These are phyloP conservation scores for Nicotiana rustica DNA, from an alignment of 305 asterid species.

Conservation along the genomic window DNA sequence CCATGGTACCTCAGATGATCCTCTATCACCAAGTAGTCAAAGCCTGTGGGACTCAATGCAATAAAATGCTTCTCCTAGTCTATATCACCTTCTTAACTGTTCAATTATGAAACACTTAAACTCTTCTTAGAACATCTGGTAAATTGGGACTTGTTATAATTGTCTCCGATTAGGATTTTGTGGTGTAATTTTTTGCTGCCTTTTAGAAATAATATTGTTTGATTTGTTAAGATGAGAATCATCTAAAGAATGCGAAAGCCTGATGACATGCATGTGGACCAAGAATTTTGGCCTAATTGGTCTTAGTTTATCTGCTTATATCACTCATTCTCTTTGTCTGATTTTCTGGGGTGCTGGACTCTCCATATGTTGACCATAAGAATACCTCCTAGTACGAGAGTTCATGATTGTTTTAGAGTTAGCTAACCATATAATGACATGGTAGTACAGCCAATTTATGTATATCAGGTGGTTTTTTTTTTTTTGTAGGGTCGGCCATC, in stretches of 20 bases:
- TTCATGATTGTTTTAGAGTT: conserved; percentile 16
- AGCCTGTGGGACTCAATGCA: not conserved
- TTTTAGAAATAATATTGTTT: not conserved
- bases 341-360: not conserved
- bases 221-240: not conserved
- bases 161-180: conserved; percentile 15
- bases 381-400: conserved; percentile 20
- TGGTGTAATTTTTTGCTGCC: not conserved
- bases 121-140: not conserved
- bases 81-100: not conserved
- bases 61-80: conserved; percentile 7
- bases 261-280: conserved; percentile 7
- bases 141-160: not conserved
- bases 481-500: conserved; percentile 63
- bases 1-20: not conserved
- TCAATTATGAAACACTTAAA: not conserved
- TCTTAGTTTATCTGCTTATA: conserved; percentile 25
- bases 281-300: conserved; percentile 6
- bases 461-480: not conserved
- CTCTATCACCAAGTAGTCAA: not conserved
- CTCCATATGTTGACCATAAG: not conserved
- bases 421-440: conserved; percentile 17
- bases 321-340: conserved; percentile 13
- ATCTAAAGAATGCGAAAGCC: conserved; percentile 5
- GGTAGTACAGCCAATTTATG: not conserved